phyloP scores from a whole-genome alignment of 2,329 filamentous ascomycete species.

The Ophiocordyceps robertsii region DNA sequence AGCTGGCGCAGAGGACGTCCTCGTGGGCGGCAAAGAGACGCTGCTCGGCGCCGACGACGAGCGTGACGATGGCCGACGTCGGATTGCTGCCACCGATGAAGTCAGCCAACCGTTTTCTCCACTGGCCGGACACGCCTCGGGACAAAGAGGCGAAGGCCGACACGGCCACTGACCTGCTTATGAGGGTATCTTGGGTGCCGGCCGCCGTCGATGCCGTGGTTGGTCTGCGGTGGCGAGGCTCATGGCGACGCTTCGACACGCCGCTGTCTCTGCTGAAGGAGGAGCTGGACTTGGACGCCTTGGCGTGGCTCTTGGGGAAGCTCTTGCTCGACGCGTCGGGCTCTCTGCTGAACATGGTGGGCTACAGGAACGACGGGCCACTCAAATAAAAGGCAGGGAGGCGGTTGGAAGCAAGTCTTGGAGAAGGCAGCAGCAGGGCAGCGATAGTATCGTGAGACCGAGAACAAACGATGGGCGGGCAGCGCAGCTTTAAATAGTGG shows the following conservation, averaged over 20 bases:
- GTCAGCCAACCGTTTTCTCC: neutral
- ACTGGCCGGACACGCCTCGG: neutral
- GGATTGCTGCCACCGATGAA: slow-evolving; percentile 28
- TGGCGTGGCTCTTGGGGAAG: slow-evolving; percentile 36
- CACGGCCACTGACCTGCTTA: slow-evolving; percentile 23
- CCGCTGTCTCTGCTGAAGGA: slow-evolving; percentile 42
- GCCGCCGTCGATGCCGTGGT: slow-evolving; percentile 29
- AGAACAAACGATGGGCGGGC: too few relatives aligned
- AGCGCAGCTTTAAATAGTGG: too few relatives aligned
- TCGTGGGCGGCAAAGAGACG: slow-evolving; percentile 87
- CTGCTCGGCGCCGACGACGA: slow-evolving; percentile 68
- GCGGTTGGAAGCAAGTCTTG: too few relatives aligned
- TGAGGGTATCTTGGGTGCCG: slow-evolving; percentile 23
- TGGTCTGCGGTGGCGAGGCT: slow-evolving; percentile 32
- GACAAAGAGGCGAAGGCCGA: neutral
- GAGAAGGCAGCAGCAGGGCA: too few relatives aligned
- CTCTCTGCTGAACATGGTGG: slow-evolving; percentile 33
- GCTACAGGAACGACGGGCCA: neutral
- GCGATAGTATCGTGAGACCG: too few relatives aligned
- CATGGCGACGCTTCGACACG: slow-evolving; percentile 40
- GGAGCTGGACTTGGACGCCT: slow-evolving; percentile 33
- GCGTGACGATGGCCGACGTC: slow-evolving; percentile 61
- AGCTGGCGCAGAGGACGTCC: slow-evolving; percentile 61
- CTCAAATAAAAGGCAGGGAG: too few relatives aligned
- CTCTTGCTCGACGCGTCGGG: slow-evolving; percentile 33